phyloP scores from a whole-genome alignment of 2,329 filamentous ascomycete genomes.

The Catunica adiposa region DNA sequence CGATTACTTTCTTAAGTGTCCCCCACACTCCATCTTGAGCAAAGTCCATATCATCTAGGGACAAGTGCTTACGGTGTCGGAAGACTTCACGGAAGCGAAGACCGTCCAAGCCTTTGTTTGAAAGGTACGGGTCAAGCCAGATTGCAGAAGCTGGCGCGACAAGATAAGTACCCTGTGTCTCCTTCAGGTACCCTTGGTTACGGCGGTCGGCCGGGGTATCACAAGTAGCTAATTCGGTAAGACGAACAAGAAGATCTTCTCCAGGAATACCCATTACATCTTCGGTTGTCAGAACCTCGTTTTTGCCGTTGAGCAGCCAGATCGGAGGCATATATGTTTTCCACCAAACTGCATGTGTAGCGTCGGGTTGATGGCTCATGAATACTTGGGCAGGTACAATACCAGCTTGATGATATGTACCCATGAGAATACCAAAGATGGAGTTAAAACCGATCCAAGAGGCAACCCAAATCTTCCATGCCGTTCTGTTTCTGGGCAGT shows the following conservation, averaged over 20 bases:
- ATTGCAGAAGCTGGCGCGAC: conserved; percentile 56
- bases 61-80: conserved; percentile 51
- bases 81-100: conserved; percentile 54
- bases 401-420: conserved; percentile 67
- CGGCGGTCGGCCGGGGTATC: conserved; percentile 40
- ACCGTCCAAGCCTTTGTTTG: conserved; percentile 41
- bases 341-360: conserved; percentile 63
- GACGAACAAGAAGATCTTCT: conserved; percentile 39
- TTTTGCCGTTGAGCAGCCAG: conserved; percentile 65
- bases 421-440: conserved; percentile 54
- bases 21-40: conserved; percentile 58
- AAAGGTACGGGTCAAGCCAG: conserved; percentile 48
- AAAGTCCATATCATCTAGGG: conserved; percentile 68
- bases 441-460: conserved; percentile 56
- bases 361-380: conserved; percentile 51
- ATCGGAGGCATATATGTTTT: conserved; percentile 71
- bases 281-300: conserved; percentile 49
- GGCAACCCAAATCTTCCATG: conserved; percentile 38
- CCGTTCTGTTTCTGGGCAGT: conserved; percentile 38
- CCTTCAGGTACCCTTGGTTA: conserved; percentile 40
- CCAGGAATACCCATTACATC: conserved; percentile 61
- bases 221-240: conserved; percentile 45
- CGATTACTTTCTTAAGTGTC: conserved; percentile 51
- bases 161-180: conserved; percentile 50
- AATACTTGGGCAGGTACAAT: conserved; percentile 62